Conservation (phyloP, 257 asterid genomes). For the Nicotiana undulata region DNA sequence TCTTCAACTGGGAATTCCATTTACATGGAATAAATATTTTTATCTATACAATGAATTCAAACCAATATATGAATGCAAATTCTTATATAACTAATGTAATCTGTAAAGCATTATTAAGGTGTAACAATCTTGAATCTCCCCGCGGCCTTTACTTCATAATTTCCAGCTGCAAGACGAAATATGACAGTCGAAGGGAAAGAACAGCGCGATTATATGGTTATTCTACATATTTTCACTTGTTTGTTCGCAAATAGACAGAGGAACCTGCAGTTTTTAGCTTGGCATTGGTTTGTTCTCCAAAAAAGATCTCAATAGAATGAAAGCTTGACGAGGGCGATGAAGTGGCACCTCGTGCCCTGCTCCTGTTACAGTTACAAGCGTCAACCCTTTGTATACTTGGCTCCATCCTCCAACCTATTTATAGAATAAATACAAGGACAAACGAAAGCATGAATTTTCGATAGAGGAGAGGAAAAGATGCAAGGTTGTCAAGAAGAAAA, state of each 20-base stretch:
- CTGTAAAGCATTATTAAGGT: not conserved
- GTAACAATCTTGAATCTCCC: not conserved
- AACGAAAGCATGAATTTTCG: not conserved
- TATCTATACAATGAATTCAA: not conserved
- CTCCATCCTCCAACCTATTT: conserved; percentile 98
- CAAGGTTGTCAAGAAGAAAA: not conserved
- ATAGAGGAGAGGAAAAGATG: not conserved
- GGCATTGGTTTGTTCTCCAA: conserved; percentile 76
- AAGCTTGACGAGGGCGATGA: conserved; percentile 94
- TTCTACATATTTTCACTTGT: not conserved
- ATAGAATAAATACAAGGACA: not conserved
- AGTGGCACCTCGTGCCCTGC: conserved; percentile 99
- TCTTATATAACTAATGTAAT: not conserved
- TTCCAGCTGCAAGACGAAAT: not conserved
- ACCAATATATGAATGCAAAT: not conserved
- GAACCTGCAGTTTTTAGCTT: not conserved
- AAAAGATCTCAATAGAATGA: conserved; percentile 62
- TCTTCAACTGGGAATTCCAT: not conserved
- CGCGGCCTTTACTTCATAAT: not conserved
- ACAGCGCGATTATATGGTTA: not conserved
- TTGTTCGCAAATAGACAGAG: not conserved
- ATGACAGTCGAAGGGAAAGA: not conserved
- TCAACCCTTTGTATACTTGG: conserved; percentile 84
- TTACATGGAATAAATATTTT: not conserved
- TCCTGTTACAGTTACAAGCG: conserved; percentile 74